Percentiles rank a stretch among this genome's conserved stretches.
Evolutionary conservation across 202 grass and related monocot species (phyloP).

Genomic region (Musa balbisiana): DNA sequence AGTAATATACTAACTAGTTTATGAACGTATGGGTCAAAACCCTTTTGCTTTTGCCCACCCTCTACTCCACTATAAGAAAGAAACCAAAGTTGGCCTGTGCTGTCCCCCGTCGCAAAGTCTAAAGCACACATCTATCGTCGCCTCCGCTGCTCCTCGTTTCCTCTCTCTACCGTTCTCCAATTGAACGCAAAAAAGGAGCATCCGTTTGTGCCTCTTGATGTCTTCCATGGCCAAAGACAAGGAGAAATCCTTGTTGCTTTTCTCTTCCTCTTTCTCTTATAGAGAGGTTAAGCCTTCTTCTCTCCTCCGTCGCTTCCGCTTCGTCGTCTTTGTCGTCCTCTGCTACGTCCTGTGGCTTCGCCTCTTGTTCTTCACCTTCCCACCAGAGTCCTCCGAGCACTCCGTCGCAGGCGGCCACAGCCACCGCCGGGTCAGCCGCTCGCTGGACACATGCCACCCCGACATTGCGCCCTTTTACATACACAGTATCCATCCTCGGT

Average conservation of each 20-base stretch:
- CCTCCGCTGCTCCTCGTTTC: too few relatives aligned
- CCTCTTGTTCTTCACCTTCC: not conserved
- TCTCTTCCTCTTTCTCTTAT: not conserved
- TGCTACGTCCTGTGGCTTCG: conserved; percentile 2
- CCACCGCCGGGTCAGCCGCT: not conserved
- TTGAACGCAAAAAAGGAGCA: too few relatives aligned
- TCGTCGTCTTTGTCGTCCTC: not conserved
- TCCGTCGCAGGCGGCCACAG: not conserved
- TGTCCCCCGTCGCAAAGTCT: too few relatives aligned
- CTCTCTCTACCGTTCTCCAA: too few relatives aligned
- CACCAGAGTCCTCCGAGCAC: not conserved
- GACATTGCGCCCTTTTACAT: conserved; percentile 26
- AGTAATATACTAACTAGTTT: too few relatives aligned
- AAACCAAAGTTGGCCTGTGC: too few relatives aligned
- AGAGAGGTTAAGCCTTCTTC: not conserved
- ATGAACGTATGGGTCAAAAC: too few relatives aligned
- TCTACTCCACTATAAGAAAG: too few relatives aligned
- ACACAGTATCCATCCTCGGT: conserved; percentile 22
- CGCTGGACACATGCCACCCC: conserved; percentile 10
- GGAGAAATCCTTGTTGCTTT: not conserved
- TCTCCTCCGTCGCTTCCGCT: not conserved
- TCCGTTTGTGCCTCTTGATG: not conserved
- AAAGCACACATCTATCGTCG: too few relatives aligned
- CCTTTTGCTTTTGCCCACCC: too few relatives aligned
- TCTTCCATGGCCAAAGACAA: not conserved